Conservation (phyloP, 352 stramenopile genomes). For the Phytophthora vignae region DNA sequence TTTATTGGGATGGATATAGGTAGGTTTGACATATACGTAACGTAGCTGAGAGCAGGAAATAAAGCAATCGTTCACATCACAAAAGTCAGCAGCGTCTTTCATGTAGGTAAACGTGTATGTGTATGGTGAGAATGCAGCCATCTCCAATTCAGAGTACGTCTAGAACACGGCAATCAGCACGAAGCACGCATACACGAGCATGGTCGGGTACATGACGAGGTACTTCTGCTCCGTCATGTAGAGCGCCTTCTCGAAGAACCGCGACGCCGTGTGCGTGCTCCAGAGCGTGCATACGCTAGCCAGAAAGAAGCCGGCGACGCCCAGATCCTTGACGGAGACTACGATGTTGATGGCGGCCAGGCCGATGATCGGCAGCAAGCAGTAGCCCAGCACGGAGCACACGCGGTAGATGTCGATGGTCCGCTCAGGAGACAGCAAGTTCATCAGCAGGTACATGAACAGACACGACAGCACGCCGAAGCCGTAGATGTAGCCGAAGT, state of each 20-base stretch:
- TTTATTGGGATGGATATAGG: slow-evolving; percentile 40
- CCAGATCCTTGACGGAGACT: slow-evolving; percentile 85
- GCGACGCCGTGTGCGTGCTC: slow-evolving; percentile 95
- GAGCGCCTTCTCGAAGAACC: slow-evolving; percentile 96
- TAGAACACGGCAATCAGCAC: slow-evolving; percentile 99
- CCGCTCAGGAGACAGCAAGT: slow-evolving; percentile 91
- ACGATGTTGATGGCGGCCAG: slow-evolving; percentile 95
- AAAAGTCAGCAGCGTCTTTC: neutral
- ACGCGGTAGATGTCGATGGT: slow-evolving; percentile 95
- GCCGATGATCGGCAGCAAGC: slow-evolving; percentile 96
- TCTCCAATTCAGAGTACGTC: slow-evolving; percentile 1
- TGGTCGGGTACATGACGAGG: slow-evolving; percentile 97
- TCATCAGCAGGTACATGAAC: slow-evolving; percentile 96
- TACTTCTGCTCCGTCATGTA: slow-evolving; percentile 97
- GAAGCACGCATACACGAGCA: slow-evolving; percentile 98
- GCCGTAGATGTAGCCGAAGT: slow-evolving; percentile 99
- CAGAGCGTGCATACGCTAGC: slow-evolving; percentile 91
- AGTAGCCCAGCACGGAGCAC: slow-evolving; percentile 97
- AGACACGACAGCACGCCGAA: slow-evolving; percentile 98
- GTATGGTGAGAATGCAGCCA: neutral
- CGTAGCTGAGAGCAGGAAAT: slow-evolving; percentile 36
- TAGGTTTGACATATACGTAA: slow-evolving; percentile 36
- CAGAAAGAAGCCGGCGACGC: slow-evolving; percentile 85
- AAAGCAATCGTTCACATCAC: slow-evolving; percentile 8
- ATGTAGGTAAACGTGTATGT: neutral